Base-by-base conservation (phyloP, 257 asterid genomes). In the Vinca minor region DNA sequence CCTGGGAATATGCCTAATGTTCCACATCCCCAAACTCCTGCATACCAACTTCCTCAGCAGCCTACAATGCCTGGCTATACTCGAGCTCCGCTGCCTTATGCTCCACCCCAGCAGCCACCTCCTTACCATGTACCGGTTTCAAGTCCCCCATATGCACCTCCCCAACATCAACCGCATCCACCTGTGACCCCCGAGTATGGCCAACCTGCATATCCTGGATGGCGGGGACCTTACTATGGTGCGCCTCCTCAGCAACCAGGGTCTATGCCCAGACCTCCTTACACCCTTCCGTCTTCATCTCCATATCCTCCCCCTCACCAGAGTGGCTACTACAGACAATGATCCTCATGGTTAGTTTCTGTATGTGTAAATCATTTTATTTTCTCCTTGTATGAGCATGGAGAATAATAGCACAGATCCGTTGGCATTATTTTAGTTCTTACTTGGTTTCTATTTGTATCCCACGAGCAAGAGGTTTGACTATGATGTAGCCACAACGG, bases 201-300 rank as follows among this genome's bases (percentile, higher is more conserved):
- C 68, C 98, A 87, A 62, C 95, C 91, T 52, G 88, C 95, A 1
- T 89, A 92, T 82, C 94, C 96, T 6, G 97, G 97, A 36, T 92
- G 98, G 98, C 87, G 78, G 52, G 95, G 86, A 34, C 91, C 94
- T 11, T 89, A 92, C 78, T 85, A 89, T 50, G 84, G 77, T 63
- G 82, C 81, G 29, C 91, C 92, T 26, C 83, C 95, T 55, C 98
- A 76, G 75, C 96, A 91, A 65, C 79, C 79, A 8, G 95, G 95
- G 21, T 77, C 89, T 29, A 77, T 84, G 84, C 87, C 96, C 35
- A 86, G 82, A 68, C 94, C 96, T 69, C 95, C 98, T 34, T 91
- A 88, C 79, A 79, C 91, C 4, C 73, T 68, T 64, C 83, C 80
- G 62, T 74, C 90, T 63, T 86, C 94, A 38, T 75, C 90, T 65